Evolutionary conservation across 2,329 filamentous ascomycete genomes (phyloP).

Genomic region (Davidsoniella virescens): DNA sequence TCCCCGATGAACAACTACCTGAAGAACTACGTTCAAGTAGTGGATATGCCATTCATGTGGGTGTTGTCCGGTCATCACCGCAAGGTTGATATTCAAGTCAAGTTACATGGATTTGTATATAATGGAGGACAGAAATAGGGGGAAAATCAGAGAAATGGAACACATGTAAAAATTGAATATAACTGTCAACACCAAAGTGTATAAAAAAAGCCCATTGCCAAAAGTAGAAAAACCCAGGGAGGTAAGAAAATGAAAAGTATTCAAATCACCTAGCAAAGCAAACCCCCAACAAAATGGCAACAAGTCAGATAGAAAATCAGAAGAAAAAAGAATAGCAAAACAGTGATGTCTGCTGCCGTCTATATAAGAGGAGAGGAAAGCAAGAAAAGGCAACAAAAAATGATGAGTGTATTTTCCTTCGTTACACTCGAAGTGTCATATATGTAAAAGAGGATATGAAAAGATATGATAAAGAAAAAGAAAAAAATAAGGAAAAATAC

Average conservation of each 20-base stretch:
- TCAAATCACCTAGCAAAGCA: neutral
- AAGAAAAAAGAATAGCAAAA: neutral
- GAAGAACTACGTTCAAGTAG: conserved; percentile 42
- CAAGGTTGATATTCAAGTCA: no score
- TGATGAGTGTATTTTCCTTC: neutral
- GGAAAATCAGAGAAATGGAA: neutral
- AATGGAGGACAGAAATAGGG: neutral
- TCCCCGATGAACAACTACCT: conserved; percentile 48
- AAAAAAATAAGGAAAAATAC: neutral
- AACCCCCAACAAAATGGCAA: neutral
- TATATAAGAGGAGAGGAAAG: neutral
- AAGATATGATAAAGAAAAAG: neutral
- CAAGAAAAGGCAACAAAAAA: neutral
- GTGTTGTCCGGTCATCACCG: conserved; percentile 33
- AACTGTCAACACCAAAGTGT: neutral
- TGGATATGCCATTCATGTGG: conserved; percentile 73
- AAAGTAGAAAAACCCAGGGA: neutral
- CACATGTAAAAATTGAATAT: neutral
- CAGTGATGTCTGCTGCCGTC: no score
- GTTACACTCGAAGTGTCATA: neutral
- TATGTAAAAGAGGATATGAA: neutral
- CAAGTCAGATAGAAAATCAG: neutral
- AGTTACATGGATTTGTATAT: no score
- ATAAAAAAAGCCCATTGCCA: neutral
- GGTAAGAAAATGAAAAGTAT: neutral